Conservation (phyloP, 1,139 yeast species). For the Candida anutae region DNA sequence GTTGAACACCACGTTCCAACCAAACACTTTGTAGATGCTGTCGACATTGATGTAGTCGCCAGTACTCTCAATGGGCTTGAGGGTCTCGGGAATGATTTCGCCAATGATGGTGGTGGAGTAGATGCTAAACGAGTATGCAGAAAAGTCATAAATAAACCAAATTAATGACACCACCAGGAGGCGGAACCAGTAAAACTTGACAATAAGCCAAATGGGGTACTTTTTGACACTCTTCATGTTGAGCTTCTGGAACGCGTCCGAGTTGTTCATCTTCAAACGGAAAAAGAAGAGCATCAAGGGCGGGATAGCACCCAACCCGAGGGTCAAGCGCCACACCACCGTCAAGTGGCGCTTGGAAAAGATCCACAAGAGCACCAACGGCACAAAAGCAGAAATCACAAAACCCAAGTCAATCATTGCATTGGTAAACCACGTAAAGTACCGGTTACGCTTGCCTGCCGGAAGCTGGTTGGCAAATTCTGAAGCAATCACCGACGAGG, state of each 20-base stretch:
- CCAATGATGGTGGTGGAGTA: constrained; percentile 65
- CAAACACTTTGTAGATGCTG: constrained; percentile 67
- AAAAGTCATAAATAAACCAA: constrained; percentile 90
- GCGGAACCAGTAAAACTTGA: constrained; percentile 84
- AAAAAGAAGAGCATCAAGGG: constrained; percentile 71
- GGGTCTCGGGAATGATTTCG: constrained; percentile 45
- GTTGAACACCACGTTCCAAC: constrained; percentile 89
- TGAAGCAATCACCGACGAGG: constrained; percentile 89
- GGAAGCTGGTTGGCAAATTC: constrained; percentile 81
- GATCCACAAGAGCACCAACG: constrained; percentile 81
- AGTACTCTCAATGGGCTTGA: too few species aligned
- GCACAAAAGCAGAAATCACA: constrained; percentile 77
- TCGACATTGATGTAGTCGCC: too few species aligned
- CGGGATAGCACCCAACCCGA: constrained; percentile 89
- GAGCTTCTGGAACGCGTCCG: constrained; percentile 60
- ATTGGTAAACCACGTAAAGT: constrained; percentile 85
- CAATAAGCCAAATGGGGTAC: constrained; percentile 60
- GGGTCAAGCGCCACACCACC: constrained; percentile 87
- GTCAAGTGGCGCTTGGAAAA: constrained; percentile 62
- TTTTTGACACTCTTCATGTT: constrained; percentile 53
- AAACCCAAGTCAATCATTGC: constrained; percentile 84
- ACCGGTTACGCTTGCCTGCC: constrained; percentile 78
- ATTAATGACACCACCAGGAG: constrained; percentile 60
- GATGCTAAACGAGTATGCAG: constrained; percentile 80
- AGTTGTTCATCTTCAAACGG: constrained; percentile 70